These are phyloP conservation scores for Grosmannia huntii DNA, from an alignment of 2,329 filamentous ascomycete genomes.

Conservation along the genomic window DNA sequence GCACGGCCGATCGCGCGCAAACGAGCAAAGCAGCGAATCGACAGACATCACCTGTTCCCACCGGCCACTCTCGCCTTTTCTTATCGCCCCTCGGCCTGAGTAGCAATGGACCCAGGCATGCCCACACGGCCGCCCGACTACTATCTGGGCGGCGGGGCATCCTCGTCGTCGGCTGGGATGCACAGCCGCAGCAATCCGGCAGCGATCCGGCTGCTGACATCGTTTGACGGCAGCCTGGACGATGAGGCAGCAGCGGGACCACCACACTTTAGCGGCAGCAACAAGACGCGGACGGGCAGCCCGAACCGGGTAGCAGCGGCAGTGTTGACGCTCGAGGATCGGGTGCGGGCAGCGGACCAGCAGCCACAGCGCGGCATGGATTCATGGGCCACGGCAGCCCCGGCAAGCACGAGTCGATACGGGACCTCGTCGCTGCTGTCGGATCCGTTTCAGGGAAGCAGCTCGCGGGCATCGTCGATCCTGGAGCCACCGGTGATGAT, in stretches of 20 bases:
- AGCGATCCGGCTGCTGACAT: conserved; percentile 48
- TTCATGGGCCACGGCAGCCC: not conserved
- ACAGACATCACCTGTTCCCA: not conserved
- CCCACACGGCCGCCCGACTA: conserved; percentile 42
- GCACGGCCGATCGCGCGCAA: not conserved
- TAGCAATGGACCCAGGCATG: conserved; percentile 35
- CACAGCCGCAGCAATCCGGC: conserved; percentile 27
- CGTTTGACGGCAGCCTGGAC: conserved; percentile 29
- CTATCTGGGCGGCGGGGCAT: conserved; percentile 27
- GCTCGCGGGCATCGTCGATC: conserved; percentile 35
- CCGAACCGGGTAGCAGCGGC: conserved; percentile 14
- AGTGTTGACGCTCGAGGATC: conserved; percentile 22
- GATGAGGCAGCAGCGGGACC: not conserved
- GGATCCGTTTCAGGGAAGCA: conserved; percentile 11
- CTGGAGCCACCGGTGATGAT: conserved; percentile 44
- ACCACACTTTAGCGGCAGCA: conserved; percentile 1
- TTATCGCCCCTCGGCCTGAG: not conserved
- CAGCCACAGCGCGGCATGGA: not conserved
- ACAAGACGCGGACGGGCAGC: too few relatives aligned
- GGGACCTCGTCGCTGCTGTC: not conserved
- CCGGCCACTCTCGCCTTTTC: too few relatives aligned
- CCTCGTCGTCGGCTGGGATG: not conserved
- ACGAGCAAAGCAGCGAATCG: not conserved
- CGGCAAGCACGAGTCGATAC: not conserved
- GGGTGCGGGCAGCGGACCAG: not conserved